Evolutionary conservation across 2,329 filamentous ascomycete genomes (phyloP), one percentile per base, ranked within the genome.

Genomic region (Thermothelomyces thermophilus): DNA sequence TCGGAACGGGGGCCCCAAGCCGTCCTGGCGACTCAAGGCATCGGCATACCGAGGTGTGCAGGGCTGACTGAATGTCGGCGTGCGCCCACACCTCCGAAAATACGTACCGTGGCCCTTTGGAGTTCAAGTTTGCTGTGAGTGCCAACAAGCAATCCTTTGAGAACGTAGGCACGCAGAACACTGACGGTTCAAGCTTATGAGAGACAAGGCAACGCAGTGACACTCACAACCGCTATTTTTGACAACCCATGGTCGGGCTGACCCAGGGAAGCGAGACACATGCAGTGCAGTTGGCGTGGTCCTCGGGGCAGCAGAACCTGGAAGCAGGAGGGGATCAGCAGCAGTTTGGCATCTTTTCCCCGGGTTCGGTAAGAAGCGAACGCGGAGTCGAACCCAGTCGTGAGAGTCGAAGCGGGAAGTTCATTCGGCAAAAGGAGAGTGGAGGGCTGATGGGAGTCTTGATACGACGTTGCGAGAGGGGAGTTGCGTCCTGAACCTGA

Each of bases 221-320:
- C 30, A 14, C 30, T 9, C 30, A 14, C 30, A 31, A 28, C 20
- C n/a, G n/a, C 24, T 52, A 57, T 55, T 52, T 53, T 54, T 55
- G 51, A 51, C 19, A 31, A n/a, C 19, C 41, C 48, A 47, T 5
- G 24, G 24, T 26, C 24, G 24, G n/a, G n/a, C 51, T 48, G 31
- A 37, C 45, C 39, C 26, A 13, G 37, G 16, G 33, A 43, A 30
- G 36, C 34, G 26, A 51, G 35, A 22, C 35, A 6, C 13, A 40
- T 33, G 14, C 35, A 33, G 33, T 16, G 35, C 26, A 31, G 42
- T 14, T 1, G 34, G 22, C 31, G n/a, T 28, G 33, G 10, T 45
- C 30, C 22, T 13, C 24, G 16, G 35, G 20, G 24, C 22, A 9
- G 24, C 5, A 26, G 9, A 26, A 26, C 24, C 24, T 9, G 24